Percentiles rank a stretch among this genome's conserved stretches.
Conservation (phyloP, 495 filamentous ascomycete species). For the Xylaria telfairii region DNA sequence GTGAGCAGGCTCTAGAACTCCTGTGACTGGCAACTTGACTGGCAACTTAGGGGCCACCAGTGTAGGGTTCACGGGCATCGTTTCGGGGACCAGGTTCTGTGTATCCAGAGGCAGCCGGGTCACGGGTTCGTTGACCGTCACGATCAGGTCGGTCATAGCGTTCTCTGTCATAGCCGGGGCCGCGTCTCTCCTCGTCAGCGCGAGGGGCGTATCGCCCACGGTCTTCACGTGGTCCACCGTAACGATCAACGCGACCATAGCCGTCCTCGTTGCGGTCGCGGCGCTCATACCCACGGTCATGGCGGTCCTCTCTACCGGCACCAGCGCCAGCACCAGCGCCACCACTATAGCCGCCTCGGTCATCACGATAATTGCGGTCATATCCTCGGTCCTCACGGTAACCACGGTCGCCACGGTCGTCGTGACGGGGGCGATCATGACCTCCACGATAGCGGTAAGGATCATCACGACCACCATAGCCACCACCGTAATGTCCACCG, state of each 20-base stretch:
- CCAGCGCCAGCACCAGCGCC: conserved; percentile 6
- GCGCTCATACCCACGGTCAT: conserved; percentile 65
- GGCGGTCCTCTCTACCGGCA: conserved; percentile 34
- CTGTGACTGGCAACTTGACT: no score
- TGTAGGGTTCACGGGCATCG: conserved; percentile 67
- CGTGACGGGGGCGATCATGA: conserved; percentile 50
- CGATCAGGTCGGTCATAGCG: conserved; percentile 61
- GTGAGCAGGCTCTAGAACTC: conserved; percentile 1
- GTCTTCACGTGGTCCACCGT: conserved; percentile 52
- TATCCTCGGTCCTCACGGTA: conserved; percentile 55
- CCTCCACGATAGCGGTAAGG: conserved; percentile 64
- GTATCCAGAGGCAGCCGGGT: conserved; percentile 57
- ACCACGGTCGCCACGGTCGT: conserved; percentile 51
- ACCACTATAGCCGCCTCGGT: conserved; percentile 56
- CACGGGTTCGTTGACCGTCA: conserved; percentile 54
- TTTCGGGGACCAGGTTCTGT: conserved; percentile 65
- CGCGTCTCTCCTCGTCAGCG: conserved; percentile 56
- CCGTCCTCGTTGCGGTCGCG: conserved; percentile 49
- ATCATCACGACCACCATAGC: conserved; percentile 59
- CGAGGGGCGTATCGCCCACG: conserved; percentile 47
- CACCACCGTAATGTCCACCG: conserved; percentile 54
- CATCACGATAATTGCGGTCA: conserved; percentile 59
- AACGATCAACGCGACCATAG: conserved; percentile 67
- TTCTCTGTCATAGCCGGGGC: conserved; percentile 59
- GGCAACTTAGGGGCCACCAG: conserved; percentile 44